A percentile compares a stretch with the other conserved stretches of the same genome.
phyloP scores from a whole-genome alignment of 208 protist genomes.

The Trypanosoma caninum region DNA sequence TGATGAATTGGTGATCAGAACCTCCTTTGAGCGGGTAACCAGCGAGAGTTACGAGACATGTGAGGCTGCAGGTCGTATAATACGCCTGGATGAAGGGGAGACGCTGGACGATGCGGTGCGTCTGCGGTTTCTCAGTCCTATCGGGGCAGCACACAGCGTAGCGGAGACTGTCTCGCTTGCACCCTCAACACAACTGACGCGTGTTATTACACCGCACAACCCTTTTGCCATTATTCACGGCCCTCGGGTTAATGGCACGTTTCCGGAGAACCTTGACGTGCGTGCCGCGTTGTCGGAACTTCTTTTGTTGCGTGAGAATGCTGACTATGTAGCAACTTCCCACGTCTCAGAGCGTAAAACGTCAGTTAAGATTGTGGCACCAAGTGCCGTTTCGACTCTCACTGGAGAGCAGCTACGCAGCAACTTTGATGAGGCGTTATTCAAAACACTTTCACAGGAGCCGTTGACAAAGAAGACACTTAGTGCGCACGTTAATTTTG shows the following conservation, averaged over 20 bases:
- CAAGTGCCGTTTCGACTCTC: slow-evolving; percentile 3
- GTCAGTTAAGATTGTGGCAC: not conserved
- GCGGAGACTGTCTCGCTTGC: not conserved
- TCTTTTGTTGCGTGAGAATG: slow-evolving; percentile 25
- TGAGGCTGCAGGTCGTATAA: slow-evolving; percentile 4
- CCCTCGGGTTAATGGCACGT: slow-evolving; percentile 45
- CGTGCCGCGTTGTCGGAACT: slow-evolving; percentile 24
- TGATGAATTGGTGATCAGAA: slow-evolving; percentile 6
- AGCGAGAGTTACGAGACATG: slow-evolving; percentile 6
- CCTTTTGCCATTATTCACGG: slow-evolving; percentile 74
- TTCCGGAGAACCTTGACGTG: slow-evolving; percentile 37
- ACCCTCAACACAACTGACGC: not conserved
- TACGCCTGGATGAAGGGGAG: slow-evolving; percentile 5
- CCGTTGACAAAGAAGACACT: slow-evolving; percentile 44
- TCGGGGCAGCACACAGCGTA: slow-evolving; percentile 17
- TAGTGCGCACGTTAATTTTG: slow-evolving; percentile 31
- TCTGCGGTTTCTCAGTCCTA: slow-evolving; percentile 24
- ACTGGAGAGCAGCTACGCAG: slow-evolving; percentile 31
- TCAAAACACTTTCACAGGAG: slow-evolving; percentile 33
- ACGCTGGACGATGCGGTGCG: slow-evolving; percentile 13
- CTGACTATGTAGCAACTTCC: slow-evolving; percentile 15
- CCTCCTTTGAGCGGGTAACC: slow-evolving; percentile 12
- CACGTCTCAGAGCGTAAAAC: not conserved
- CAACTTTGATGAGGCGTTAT: slow-evolving; percentile 38
- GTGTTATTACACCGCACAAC: slow-evolving; percentile 33